These are phyloP conservation scores for Leccinum subgranulosum DNA, from an alignment of 768 basidiomycete species.

Conservation along the genomic window DNA sequence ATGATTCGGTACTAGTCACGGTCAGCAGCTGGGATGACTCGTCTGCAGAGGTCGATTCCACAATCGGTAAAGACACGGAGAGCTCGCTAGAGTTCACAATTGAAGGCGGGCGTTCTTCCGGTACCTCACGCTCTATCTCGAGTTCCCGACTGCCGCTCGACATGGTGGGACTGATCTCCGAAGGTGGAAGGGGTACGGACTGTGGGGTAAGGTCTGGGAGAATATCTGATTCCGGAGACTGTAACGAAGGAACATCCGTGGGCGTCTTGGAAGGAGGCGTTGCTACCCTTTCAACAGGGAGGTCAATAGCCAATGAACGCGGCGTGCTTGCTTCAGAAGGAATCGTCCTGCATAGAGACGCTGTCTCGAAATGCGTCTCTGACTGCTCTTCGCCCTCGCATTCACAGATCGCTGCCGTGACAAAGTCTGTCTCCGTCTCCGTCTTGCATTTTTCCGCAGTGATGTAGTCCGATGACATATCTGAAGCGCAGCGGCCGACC, in stretches of 20 bases:
- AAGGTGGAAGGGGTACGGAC: constrained; percentile 40
- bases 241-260: constrained; percentile 24
- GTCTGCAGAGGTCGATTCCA: constrained; percentile 31
- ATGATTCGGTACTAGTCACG: constrained; percentile 42
- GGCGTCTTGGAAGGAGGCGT: constrained; percentile 30
- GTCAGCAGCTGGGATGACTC: constrained; percentile 34
- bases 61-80: constrained; percentile 29
- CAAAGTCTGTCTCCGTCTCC: constrained; percentile 42
- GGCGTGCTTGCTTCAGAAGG: constrained; percentile 35
- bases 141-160: constrained; percentile 22
- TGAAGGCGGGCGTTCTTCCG: constrained; percentile 6
- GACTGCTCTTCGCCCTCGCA: constrained; percentile 32
- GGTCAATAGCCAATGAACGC: constrained; percentile 36
- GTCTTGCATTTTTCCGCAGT: constrained; percentile 49
- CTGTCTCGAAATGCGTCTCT: constrained; percentile 52
- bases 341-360: constrained; percentile 36
- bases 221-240: constrained; percentile 25
- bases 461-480: constrained; percentile 44
- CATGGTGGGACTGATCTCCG: constrained; percentile 28
- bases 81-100: constrained; percentile 23
- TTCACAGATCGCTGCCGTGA: constrained; percentile 45
- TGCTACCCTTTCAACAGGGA: constrained; percentile 19
- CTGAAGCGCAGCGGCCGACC: constrained; percentile 41
- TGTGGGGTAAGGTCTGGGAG: constrained; percentile 20
- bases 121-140: constrained; percentile 18